Conservation (phyloP, 2,329 filamentous ascomycete genomes). For the Fonsecaea multimorphosa region DNA sequence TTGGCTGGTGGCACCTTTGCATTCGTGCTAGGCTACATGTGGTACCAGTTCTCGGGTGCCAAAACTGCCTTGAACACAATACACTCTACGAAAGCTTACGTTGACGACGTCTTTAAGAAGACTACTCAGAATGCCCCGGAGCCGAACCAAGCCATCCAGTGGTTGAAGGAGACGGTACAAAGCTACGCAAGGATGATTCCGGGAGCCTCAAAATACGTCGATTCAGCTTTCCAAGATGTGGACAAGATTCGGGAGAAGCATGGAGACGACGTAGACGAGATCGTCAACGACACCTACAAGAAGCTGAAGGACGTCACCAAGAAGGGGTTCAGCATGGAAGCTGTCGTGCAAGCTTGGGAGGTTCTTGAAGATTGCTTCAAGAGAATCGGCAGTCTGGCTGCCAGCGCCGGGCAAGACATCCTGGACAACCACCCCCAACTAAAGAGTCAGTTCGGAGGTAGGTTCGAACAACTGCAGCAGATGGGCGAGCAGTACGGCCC, state of each 20-base stretch:
- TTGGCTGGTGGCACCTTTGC: conserved; percentile 58
- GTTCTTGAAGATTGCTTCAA: conserved; percentile 67
- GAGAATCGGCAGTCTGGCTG: conserved; percentile 66
- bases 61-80: conserved; percentile 56
- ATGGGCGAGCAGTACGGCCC: conserved; percentile 74
- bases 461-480: conserved; percentile 71
- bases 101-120: conserved; percentile 65
- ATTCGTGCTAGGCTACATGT: conserved; percentile 56
- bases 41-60: conserved; percentile 61
- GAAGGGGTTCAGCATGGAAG: conserved; percentile 67
- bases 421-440: conserved; percentile 75
- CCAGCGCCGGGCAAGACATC: conserved; percentile 68
- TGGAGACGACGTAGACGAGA: conserved; percentile 71
- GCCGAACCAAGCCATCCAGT: conserved; percentile 69
- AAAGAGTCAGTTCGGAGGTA: conserved; percentile 74
- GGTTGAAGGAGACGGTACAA: conserved; percentile 69
- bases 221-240: conserved; percentile 72
- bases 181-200: conserved; percentile 75
- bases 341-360: conserved; percentile 66
- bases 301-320: conserved; percentile 69
- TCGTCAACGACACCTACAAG: conserved; percentile 70
- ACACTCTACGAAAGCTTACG: conserved; percentile 65
- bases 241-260: conserved; percentile 72
- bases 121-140: conserved; percentile 68
- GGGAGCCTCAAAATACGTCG: conserved; percentile 71